Evolutionary conservation across 805 yeast genomes (phyloP).

Genomic region (Sugiyamaella boreocaroliniensis): DNA sequence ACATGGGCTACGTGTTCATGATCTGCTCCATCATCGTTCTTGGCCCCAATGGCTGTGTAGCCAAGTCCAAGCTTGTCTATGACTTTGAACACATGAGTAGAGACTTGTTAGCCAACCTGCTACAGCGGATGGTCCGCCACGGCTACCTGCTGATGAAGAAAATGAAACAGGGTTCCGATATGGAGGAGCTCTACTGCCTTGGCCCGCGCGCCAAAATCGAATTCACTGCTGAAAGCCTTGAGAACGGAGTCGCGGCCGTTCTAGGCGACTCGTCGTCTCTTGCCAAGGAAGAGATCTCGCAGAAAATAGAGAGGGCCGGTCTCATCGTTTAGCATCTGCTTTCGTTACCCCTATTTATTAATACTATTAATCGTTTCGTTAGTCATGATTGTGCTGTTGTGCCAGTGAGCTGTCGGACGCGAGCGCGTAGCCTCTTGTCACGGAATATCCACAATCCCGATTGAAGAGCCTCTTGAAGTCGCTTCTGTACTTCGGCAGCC

Average conservation of each 20-base stretch:
- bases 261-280: background rate
- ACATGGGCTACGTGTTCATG: conserved; percentile 5
- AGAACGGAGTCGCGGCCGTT: conserved; percentile 1
- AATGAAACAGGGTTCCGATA: background rate
- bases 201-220: conserved; percentile 9
- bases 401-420: background rate
- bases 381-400: background rate
- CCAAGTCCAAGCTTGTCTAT: background rate
- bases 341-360: background rate
- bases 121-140: conserved; percentile 4
- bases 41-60: conserved; percentile 5
- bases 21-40: conserved; percentile 6
- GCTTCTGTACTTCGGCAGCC: conserved; percentile 36
- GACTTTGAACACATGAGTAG: background rate
- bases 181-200: conserved; percentile 1
- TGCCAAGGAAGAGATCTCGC: background rate
- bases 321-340: background rate
- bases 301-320: background rate
- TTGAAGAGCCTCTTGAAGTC: conserved; percentile 41
- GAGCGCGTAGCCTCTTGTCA: conserved; percentile 14
- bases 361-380: background rate
- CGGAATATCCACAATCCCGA: conserved; percentile 42
- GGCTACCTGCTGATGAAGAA: conserved; percentile 4
- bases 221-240: conserved; percentile 3
- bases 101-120: background rate